Percentiles rank a stretch among this genome's conserved stretches.
These are phyloP conservation scores for Sorghum bicolor DNA, from an alignment of 176 grass and related monocot genomes.

Conservation along the genomic window DNA sequence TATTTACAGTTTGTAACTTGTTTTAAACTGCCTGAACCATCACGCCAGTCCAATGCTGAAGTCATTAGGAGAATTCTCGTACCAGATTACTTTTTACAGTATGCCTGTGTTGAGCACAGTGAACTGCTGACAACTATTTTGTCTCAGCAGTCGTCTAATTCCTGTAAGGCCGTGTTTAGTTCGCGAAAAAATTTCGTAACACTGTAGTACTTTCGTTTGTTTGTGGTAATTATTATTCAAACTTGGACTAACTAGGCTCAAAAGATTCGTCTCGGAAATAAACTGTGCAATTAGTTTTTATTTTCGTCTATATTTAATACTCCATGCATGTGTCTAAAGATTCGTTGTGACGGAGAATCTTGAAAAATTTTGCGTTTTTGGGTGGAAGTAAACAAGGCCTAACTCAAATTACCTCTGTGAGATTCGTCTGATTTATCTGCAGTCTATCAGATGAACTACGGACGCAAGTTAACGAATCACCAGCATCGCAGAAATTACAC, in stretches of 20 bases:
- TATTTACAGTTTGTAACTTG: background rate
- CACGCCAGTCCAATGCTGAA: background rate
- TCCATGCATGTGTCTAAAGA: too few species aligned
- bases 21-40: background rate
- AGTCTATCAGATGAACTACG: background rate
- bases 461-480: background rate
- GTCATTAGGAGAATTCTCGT: background rate
- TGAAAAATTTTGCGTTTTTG: too few species aligned
- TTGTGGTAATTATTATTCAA: too few species aligned
- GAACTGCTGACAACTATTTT: background rate
- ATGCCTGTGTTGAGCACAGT: background rate
- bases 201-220: too few species aligned
- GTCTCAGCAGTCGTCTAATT: background rate
- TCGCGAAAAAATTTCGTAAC: too few species aligned
- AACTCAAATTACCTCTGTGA: background rate
- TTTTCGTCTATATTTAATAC: too few species aligned
- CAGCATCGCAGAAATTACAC: background rate
- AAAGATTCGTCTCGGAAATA: too few species aligned
- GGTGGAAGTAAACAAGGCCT: too few species aligned
- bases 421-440: background rate
- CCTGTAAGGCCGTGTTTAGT: too few species aligned
- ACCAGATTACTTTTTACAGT: background rate
- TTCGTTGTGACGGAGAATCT: too few species aligned
- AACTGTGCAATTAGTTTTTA: too few species aligned
- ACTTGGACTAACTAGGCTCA: too few species aligned